Evolutionary conservation across 1,284 basidiomycete species (phyloP).

Genomic region (Macrocystidia cucumis): DNA sequence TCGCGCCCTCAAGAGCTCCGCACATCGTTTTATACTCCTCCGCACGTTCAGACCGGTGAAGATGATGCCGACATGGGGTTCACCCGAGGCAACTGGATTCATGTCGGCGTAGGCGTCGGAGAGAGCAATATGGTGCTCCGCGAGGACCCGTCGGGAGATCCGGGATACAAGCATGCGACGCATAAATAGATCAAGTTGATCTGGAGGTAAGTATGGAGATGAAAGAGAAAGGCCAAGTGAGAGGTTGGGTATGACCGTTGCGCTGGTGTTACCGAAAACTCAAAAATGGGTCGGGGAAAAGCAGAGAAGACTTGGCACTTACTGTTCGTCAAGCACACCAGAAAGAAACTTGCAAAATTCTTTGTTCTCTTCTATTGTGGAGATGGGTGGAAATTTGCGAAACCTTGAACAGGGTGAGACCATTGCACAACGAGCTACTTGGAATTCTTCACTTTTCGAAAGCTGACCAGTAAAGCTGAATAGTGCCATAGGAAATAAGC

Average conservation of each 20-base stretch:
- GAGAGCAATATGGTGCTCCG: slow-evolving; percentile 85
- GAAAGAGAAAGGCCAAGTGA: slow-evolving; percentile 73
- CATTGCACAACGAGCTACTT: slow-evolving; percentile 3
- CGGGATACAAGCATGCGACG: slow-evolving; percentile 86
- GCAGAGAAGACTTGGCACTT: slow-evolving; percentile 11
- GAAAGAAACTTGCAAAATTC: slow-evolving; percentile 70
- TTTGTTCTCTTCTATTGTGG: slow-evolving; percentile 69
- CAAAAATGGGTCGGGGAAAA: slow-evolving; percentile 1
- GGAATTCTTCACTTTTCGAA: slow-evolving; percentile 60
- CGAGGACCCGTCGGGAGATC: slow-evolving; percentile 84
- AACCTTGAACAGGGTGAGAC: slow-evolving; percentile 40
- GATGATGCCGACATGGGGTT: slow-evolving; percentile 82
- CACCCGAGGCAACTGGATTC: slow-evolving; percentile 21
- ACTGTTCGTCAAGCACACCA: slow-evolving; percentile 73
- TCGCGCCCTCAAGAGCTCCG: slow-evolving; percentile 46
- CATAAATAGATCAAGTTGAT: slow-evolving; percentile 84
- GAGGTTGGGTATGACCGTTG: slow-evolving; percentile 70
- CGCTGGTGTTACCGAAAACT: too few species aligned
- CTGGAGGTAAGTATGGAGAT: slow-evolving; percentile 71
- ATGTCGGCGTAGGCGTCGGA: slow-evolving; percentile 39
- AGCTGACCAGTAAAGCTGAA: slow-evolving; percentile 72
- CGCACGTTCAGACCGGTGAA: slow-evolving; percentile 70
- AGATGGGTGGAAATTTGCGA: slow-evolving; percentile 70
- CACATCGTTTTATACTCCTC: slow-evolving; percentile 66
- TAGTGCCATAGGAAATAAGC: too few species aligned